phyloP scores from a whole-genome alignment of 495 filamentous ascomycete species.

The Penicillium bovifimosum region DNA sequence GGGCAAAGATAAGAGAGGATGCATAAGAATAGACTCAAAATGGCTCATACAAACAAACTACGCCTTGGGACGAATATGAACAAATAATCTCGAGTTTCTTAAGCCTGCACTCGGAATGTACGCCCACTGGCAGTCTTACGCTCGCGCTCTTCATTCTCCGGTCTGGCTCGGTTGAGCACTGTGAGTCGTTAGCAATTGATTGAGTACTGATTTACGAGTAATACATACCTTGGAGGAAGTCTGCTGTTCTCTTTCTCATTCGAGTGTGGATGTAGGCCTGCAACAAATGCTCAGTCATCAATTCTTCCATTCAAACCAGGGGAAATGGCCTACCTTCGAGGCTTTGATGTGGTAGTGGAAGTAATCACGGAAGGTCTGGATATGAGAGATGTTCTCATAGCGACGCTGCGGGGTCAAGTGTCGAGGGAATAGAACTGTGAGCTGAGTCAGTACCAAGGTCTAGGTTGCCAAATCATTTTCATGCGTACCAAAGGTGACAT shows the following conservation, averaged over 20 bases:
- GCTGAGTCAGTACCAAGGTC: neutral
- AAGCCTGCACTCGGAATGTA: slow-evolving; percentile 75
- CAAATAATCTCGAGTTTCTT: slow-evolving; percentile 13
- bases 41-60: slow-evolving; percentile 22
- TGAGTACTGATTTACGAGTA: neutral
- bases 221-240: slow-evolving; percentile 85
- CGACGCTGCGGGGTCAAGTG: slow-evolving; percentile 86
- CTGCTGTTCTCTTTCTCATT: slow-evolving; percentile 94
- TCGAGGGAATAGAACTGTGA: slow-evolving; percentile 85
- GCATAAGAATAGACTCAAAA: slow-evolving; percentile 8
- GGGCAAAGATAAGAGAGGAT: neutral
- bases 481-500: slow-evolving; percentile 87
- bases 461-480: neutral
- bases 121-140: slow-evolving; percentile 96
- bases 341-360: slow-evolving; percentile 99
- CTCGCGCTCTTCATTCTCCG: slow-evolving; percentile 95
- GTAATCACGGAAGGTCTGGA: slow-evolving; percentile 99
- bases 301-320: neutral
- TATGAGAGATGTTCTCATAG: slow-evolving; percentile 93
- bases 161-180: slow-evolving; percentile 87
- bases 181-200: slow-evolving; percentile 23
- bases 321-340: slow-evolving; percentile 59
- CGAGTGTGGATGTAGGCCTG: slow-evolving; percentile 96
- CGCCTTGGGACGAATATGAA: slow-evolving; percentile 19
- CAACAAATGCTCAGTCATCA: slow-evolving; percentile 6